phyloP scores from a whole-genome alignment of 2,329 filamentous ascomycete genomes.

The Pseudopyrenochaeta lycopersici region DNA sequence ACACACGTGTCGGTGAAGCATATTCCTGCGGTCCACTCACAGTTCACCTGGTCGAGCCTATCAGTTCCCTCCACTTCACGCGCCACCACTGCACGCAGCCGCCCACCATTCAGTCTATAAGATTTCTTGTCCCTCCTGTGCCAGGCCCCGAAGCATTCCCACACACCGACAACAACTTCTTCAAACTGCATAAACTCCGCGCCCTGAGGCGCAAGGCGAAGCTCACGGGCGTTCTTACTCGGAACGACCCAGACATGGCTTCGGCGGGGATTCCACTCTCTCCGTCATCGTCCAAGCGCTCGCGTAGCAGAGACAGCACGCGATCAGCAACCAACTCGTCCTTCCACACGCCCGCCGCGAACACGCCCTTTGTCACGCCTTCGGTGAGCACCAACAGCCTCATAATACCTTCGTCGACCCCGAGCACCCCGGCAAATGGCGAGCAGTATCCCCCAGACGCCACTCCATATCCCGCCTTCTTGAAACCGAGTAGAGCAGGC shows the following conservation, averaged over 20 bases:
- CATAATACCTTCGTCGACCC: conserved; percentile 32
- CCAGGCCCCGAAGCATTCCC: conserved; percentile 17
- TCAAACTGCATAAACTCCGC: conserved; percentile 52
- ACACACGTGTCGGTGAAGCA: conserved; percentile 17
- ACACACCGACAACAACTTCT: conserved; percentile 19
- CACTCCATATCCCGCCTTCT: conserved; percentile 60
- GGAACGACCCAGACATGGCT: conserved; percentile 34
- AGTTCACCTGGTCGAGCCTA: conserved; percentile 7
- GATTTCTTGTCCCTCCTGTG: conserved; percentile 25
- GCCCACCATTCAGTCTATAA: conserved; percentile 30
- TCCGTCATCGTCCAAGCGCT: conserved; percentile 51
- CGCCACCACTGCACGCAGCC: conserved; percentile 21
- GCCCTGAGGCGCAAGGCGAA: conserved; percentile 51
- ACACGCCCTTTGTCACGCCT: conserved; percentile 35
- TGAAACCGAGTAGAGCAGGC: conserved; percentile 60
- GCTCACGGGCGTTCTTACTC: conserved; percentile 40
- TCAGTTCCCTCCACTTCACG: conserved; percentile 8
- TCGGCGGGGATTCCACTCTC: conserved; percentile 42
- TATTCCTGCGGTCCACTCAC: conserved; percentile 1
- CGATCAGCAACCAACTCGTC: conserved; percentile 39
- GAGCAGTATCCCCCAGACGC: conserved; percentile 26
- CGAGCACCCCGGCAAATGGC: conserved; percentile 14
- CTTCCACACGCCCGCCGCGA: conserved; percentile 33
- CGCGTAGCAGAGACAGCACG: conserved; percentile 50
- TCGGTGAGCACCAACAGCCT: conserved; percentile 45